These are phyloP conservation scores for Eutreptiella sp. DNA, from an alignment of 208 protist genomes.

Conservation along the genomic window DNA sequence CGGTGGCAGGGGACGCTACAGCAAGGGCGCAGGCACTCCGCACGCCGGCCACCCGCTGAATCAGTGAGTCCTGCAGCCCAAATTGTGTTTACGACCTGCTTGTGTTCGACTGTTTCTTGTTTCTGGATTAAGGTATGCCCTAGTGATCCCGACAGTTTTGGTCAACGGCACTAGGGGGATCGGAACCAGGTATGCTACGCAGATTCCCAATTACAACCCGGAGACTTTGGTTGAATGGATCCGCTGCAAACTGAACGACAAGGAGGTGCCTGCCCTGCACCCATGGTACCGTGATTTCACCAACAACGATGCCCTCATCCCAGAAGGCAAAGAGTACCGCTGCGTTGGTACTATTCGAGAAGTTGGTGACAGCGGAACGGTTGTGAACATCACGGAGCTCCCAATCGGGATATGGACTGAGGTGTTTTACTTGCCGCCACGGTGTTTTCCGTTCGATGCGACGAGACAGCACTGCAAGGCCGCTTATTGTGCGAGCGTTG, in stretches of 20 bases:
- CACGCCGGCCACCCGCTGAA: too few relatives aligned
- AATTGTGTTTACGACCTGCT: too few relatives aligned
- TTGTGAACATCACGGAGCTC: conserved; percentile 92
- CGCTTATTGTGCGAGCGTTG: too few relatives aligned
- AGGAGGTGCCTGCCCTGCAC: conserved; percentile 62
- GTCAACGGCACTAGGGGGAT: conserved; percentile 99
- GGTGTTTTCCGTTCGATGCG: too few relatives aligned
- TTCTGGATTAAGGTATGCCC: too few relatives aligned
- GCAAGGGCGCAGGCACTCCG: too few relatives aligned
- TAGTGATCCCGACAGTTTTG: conserved; percentile 97
- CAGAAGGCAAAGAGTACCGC: conserved; percentile 59
- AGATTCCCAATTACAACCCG: conserved; percentile 98
- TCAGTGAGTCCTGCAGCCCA: too few relatives aligned
- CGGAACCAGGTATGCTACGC: conserved; percentile 97
- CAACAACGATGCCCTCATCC: conserved; percentile 69
- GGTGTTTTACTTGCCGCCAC: too few relatives aligned
- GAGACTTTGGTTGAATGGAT: conserved; percentile 86
- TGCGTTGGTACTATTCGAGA: conserved; percentile 56
- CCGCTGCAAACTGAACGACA: conserved; percentile 63
- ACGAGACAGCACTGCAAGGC: too few relatives aligned
- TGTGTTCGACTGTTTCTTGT: too few relatives aligned
- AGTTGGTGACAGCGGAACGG: conserved; percentile 59
- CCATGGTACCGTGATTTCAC: conserved; percentile 98
- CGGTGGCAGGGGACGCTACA: too few relatives aligned
- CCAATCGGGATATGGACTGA: conserved; percentile 93